Base-by-base conservation (phyloP, 768 basidiomycete species). In the Royoungia palumana region DNA sequence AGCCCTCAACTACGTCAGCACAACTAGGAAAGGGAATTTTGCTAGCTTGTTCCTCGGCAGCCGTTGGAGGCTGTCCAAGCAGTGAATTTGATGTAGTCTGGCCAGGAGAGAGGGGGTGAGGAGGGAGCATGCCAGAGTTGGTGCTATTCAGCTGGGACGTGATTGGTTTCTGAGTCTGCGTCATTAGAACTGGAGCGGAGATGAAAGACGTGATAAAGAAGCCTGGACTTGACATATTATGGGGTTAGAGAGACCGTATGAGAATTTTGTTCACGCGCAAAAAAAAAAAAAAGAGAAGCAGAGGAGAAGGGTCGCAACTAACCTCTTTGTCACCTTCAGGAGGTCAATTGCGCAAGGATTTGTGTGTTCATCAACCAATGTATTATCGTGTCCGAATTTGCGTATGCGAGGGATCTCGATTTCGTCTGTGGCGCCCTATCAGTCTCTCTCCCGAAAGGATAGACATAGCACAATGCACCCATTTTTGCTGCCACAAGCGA, bases 391-490 rank as follows among this genome's bases (percentile, higher is more conserved):
- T 41, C 81, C 78, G 17, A 80, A 71, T 49, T 71, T 74, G 44
- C 72, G 72, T 10, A 68, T 64, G 9, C 81, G 75, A 5, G 85
- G 81, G 25, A 87, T 74, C 41, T 77, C 67, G 21, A 76, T 61
- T 41, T 76, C 77, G 34, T 81, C 81, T 83, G 40, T 36, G 17
- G 41, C 21, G 24, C 24, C 28, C 5, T n/a, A 43, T 58, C 27
- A 44, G 11, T 34, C 57, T 32, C 36, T 45, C 12, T 17, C 21
- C 30, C n/a, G 27, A 38, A 30, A 44, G 35, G 43, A 38, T 17
- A 41, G 43, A 49, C 10, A 25, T 37, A 35, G 16, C 20, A 8
- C 6, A 21, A 66, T 61, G 4, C 46, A 82, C 82, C 80, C 68
- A 85, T 75, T 57, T 75, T 79, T 3, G 68, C 66, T n/a, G 70